Conservation (phyloP, 306 rosid species). For the Quercus aquifolioides region DNA sequence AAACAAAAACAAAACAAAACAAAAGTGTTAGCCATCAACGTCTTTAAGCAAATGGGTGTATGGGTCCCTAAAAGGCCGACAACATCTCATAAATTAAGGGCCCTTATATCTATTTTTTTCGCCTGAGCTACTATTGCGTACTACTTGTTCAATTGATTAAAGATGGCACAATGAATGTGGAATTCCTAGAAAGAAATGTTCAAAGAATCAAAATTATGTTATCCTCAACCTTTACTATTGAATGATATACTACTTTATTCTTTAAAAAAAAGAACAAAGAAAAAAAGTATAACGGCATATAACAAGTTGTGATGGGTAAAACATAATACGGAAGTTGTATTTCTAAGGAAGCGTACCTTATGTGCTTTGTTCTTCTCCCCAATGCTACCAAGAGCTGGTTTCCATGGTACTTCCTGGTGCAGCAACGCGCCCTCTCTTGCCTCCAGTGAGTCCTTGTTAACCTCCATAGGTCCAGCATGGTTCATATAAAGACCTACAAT, state of each 20-base stretch:
- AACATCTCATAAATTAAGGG: neutral
- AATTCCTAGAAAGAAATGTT: too few relatives aligned
- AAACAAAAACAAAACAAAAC: too few relatives aligned
- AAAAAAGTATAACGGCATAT: too few relatives aligned
- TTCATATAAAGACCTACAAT: conserved; percentile 48
- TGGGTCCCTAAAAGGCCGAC: neutral
- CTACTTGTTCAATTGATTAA: neutral
- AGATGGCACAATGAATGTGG: too few relatives aligned
- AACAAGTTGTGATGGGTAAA: rapidly evolving
- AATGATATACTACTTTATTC: too few relatives aligned
- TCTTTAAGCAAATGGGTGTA: neutral
- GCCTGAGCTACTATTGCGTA: neutral
- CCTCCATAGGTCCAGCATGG: conserved; percentile 4
- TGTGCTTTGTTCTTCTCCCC: conserved; percentile 23
- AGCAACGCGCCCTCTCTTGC: neutral
- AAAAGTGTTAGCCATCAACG: neutral
- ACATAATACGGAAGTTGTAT: rapidly evolving
- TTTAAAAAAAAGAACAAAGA: neutral
- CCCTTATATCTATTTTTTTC: neutral
- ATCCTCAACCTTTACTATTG: too few relatives aligned
- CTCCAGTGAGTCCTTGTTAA: conserved; percentile 11
- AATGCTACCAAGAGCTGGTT: conserved; percentile 28
- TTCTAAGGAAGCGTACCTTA: conserved; percentile 34
- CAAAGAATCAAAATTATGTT: too few relatives aligned
- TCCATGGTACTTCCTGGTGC: conserved; percentile 11